Conservation (phyloP, 2,329 filamentous ascomycete species). For the Colletotrichum liaoningense region DNA sequence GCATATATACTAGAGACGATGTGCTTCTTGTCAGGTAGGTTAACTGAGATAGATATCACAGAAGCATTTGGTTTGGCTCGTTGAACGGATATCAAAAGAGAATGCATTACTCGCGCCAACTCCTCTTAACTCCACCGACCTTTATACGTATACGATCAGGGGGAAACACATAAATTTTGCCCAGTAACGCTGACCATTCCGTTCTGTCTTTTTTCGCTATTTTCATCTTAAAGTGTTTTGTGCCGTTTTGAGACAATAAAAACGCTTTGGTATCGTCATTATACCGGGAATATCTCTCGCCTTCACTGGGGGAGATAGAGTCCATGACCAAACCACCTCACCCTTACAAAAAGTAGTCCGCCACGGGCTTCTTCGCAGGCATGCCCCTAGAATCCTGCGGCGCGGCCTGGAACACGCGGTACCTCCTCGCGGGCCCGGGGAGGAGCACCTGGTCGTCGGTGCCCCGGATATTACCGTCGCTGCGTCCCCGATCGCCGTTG, state of each 20-base stretch:
- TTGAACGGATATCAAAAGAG: not conserved
- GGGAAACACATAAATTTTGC: not conserved
- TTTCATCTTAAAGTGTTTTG: not conserved
- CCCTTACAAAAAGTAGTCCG: constrained; percentile 87
- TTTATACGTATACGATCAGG: not conserved
- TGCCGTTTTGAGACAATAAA: not conserved
- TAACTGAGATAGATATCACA: not conserved
- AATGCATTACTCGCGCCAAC: not conserved
- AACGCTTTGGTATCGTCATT: not conserved
- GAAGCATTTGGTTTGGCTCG: not conserved
- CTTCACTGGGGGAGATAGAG: not conserved
- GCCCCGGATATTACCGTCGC: constrained; percentile 57
- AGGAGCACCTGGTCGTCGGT: constrained; percentile 31
- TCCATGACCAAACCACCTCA: constrained; percentile 17
- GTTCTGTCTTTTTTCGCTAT: not conserved
- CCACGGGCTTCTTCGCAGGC: constrained; percentile 98
- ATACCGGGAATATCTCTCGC: constrained; percentile 39
- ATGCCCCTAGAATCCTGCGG: constrained; percentile 96
- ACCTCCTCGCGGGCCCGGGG: constrained; percentile 85
- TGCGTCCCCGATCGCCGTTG: constrained; percentile 75
- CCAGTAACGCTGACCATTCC: constrained; percentile 3
- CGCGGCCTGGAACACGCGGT: constrained; percentile 95
- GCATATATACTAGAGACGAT: not conserved
- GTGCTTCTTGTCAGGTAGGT: not conserved
- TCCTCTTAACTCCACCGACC: constrained; percentile 14